Percentiles rank a stretch among this genome's conserved stretches.
Evolutionary conservation across 78 protist species (phyloP).

Genomic region (Cavenderia fasciculata): DNA sequence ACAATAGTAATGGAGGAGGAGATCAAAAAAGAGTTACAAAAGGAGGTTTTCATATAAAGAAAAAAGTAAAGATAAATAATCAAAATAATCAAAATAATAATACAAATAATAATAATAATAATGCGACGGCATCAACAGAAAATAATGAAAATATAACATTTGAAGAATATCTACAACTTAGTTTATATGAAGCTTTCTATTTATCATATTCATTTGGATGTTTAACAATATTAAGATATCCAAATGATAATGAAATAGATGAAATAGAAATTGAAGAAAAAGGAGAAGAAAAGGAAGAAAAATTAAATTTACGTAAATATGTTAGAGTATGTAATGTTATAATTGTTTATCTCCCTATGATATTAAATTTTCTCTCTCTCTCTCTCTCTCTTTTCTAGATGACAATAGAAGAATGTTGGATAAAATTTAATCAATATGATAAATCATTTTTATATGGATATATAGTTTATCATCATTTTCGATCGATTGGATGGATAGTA

Average conservation of each 20-base stretch:
- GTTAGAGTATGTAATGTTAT: too few relatives aligned
- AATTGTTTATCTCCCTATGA: too few relatives aligned
- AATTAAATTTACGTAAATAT: neutral
- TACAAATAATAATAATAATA: neutral
- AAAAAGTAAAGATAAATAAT: neutral
- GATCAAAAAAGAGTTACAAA: neutral
- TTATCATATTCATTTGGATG: slow-evolving; percentile 40
- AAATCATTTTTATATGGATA: slow-evolving; percentile 5
- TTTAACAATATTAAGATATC: slow-evolving; percentile 43
- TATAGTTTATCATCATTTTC: slow-evolving; percentile 51
- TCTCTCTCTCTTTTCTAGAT: too few relatives aligned
- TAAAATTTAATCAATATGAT: slow-evolving; percentile 17
- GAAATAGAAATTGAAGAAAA: neutral
- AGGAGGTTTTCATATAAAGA: neutral
- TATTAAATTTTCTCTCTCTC: too few relatives aligned
- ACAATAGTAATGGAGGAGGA: neutral
- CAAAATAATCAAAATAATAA: neutral
- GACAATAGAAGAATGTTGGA: slow-evolving; percentile 55
- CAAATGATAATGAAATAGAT: slow-evolving; percentile 1
- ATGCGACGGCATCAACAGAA: too few relatives aligned
- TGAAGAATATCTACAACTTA: slow-evolving; percentile 50
- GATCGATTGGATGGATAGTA: slow-evolving; percentile 68
- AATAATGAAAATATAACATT: slow-evolving; percentile 3
- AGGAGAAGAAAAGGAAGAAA: neutral
- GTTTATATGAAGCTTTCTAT: slow-evolving; percentile 64